phyloP scores from a whole-genome alignment of 129 eudicot genomes.

The Flaveria sonorensis region DNA sequence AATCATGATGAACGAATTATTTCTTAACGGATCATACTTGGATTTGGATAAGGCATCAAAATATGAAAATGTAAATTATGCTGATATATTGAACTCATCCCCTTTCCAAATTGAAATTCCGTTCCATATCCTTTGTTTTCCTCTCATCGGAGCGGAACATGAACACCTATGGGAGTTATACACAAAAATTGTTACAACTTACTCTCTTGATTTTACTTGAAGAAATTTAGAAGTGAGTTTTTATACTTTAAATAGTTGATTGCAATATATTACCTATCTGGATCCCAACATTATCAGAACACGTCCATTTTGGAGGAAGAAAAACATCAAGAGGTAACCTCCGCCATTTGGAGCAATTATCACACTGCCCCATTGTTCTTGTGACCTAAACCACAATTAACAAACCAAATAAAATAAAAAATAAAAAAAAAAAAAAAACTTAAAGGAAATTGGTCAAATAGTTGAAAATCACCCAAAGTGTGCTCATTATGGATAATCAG shows the following conservation, averaged over 20 bases:
- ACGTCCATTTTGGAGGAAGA: constrained; percentile 90
- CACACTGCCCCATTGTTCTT: constrained; percentile 97
- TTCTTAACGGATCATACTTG: no score
- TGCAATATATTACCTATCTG: constrained; percentile 50
- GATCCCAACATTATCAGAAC: constrained; percentile 87
- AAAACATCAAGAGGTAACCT: constrained; percentile 72
- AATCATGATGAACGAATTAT: neutral
- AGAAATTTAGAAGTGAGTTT: neutral
- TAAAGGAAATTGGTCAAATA: neutral
- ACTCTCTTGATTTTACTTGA: neutral
- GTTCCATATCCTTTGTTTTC: constrained; percentile 59
- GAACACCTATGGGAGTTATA: constrained; percentile 55
- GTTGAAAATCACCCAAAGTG: constrained; percentile 4
- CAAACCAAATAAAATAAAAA: no score
- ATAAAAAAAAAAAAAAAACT: neutral
- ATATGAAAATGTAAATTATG: neutral
- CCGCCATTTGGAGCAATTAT: constrained; percentile 84
- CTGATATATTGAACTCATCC: constrained; percentile 31
- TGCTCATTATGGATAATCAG: neutral
- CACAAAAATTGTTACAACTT: neutral
- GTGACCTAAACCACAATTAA: constrained; percentile 50
- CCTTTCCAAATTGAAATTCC: constrained; percentile 46
- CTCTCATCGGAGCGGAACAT: constrained; percentile 82
- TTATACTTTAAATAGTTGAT: neutral
- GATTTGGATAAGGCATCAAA: no score